Base-by-base conservation (phyloP, 192 early-diverging fungal species). In the Dissophora globulifera region DNA sequence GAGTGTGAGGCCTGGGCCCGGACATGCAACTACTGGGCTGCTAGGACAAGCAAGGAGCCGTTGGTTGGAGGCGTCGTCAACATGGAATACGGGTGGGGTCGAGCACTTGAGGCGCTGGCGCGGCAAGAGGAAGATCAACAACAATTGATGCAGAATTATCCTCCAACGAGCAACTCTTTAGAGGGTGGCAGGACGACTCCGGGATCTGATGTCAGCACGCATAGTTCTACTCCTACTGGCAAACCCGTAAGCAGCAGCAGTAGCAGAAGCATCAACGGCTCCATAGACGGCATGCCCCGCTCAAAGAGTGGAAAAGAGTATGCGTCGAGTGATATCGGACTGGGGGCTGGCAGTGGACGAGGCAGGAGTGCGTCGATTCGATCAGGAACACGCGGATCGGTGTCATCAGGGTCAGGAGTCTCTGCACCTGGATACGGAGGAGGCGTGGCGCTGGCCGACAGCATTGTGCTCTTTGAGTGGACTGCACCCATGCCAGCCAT, bases 21-120 rank as follows among this genome's bases (percentile, higher is more conserved):
- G 0, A 92, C 91, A 6, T 93, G 96, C 65, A 99, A 98, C 79
- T 94, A 92, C 68, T 99, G 96, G 96, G 95, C 96, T 1, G 94
- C 95, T 15, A 76, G 95, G 26, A 90, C 89, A 46, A 94, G 91
- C 57, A 95, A 93, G 78, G 95, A 95, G 63, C 97, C 97, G 2
- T 78, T 98, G 69, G 69, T 84, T 9, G 96, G 96, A 38, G 93
- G 92, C 29, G 89, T 94, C 2, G 90, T 92, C 58, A 97, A 93
- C 60, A 88, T 92, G 79, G 97, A 99, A 62, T 97, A 94, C 61
- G 97, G 97, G 3, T 99, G 97, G 97, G 88, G 90, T 53, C 55
- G 67, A 20, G 81, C 80, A 12, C 35, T 88, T 17, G 66, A 83
- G 15, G 38, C 41, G 17, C 23, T 42, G 50, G 22, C 50, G 3